A percentile compares a stretch with the other conserved stretches of the same genome.
These are phyloP conservation scores for Cystobasidium ongulense DNA, from an alignment of 768 basidiomycete species.

Conservation along the genomic window DNA sequence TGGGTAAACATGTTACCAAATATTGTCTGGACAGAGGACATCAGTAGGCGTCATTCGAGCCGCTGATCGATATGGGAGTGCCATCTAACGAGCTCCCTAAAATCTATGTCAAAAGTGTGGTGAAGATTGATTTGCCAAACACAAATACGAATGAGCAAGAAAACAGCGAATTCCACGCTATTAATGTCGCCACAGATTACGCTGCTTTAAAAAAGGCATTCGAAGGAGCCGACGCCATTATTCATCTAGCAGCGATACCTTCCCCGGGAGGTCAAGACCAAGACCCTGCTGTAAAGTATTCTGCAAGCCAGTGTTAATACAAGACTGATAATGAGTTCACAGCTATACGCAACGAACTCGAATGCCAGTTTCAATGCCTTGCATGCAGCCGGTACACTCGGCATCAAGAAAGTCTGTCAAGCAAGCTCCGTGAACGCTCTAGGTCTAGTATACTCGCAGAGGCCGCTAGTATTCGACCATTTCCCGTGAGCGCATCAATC, in stretches of 20 bases:
- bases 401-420: not conserved
- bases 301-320: not conserved
- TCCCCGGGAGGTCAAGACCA: not conserved
- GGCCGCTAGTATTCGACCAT: not conserved
- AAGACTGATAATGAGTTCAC: no score
- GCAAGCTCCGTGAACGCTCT: not conserved
- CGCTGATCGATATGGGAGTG: not conserved
- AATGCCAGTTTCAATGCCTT: slow-evolving; percentile 7
- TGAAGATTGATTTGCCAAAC: not conserved
- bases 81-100: not conserved
- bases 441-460: not conserved
- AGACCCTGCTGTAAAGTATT: not conserved
- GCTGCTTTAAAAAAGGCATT: not conserved
- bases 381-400: not conserved
- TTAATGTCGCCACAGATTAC: not conserved
- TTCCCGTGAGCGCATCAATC: not conserved
- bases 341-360: not conserved
- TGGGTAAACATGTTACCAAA: not conserved
- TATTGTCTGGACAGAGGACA: not conserved
- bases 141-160: not conserved
- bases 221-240: not conserved
- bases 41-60: not conserved
- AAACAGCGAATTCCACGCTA: not conserved
- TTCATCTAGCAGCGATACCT: slow-evolving; percentile 13
- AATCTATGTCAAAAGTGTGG: not conserved